phyloP scores from a whole-genome alignment of 2,329 filamentous ascomycete genomes.

The Fusarium cicatricum region DNA sequence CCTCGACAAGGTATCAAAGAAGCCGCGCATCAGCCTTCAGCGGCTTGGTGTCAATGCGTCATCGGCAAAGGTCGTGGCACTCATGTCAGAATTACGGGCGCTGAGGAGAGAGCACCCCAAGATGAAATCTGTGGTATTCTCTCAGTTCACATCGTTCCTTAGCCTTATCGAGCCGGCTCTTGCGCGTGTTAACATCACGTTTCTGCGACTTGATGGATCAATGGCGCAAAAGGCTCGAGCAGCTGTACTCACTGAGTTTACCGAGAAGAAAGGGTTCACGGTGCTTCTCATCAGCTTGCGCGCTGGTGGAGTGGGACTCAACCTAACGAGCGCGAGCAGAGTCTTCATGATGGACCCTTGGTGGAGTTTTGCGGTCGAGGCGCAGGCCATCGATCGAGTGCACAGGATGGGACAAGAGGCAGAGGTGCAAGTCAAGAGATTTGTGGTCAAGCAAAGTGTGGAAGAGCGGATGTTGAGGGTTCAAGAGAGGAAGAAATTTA shows the following conservation, averaged over 20 bases:
- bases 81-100: constrained; percentile 77
- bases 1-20: constrained; percentile 52
- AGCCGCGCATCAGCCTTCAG: constrained; percentile 66
- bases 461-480: constrained; percentile 94
- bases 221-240: constrained; percentile 88
- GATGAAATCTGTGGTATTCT: constrained; percentile 93
- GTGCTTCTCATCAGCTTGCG: constrained; percentile 85
- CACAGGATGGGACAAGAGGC: constrained; percentile 94
- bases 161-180: constrained; percentile 89
- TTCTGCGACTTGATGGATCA: constrained; percentile 89
- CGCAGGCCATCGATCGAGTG: constrained; percentile 96
- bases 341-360: constrained; percentile 99
- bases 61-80: constrained; percentile 86
- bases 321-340: constrained; percentile 85
- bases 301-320: constrained; percentile 92
- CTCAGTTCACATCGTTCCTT: constrained; percentile 96
- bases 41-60: constrained; percentile 71
- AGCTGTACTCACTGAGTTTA: constrained; percentile 79
- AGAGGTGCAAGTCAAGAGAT: constrained; percentile 86
- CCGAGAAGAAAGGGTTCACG: constrained; percentile 64
- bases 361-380: constrained; percentile 98
- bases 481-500: constrained; percentile 95
- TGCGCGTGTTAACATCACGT: constrained; percentile 73
- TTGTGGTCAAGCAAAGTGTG: constrained; percentile 89
- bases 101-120: constrained; percentile 71